Percentiles rank a stretch among this genome's conserved stretches.
Evolutionary conservation across 2,329 filamentous ascomycete genomes (phyloP).

Genomic region (Fusarium napiforme): DNA sequence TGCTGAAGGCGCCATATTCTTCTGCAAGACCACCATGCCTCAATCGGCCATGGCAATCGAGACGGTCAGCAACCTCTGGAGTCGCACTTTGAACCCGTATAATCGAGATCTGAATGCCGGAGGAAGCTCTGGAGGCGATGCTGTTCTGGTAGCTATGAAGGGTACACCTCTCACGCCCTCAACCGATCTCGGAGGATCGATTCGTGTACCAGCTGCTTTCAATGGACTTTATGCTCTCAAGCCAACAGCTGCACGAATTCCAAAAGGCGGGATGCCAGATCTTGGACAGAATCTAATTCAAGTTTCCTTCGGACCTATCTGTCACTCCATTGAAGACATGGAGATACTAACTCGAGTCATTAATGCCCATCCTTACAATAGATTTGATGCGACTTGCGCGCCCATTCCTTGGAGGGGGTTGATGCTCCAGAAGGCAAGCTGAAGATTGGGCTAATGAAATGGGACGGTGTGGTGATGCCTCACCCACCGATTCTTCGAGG

Average conservation of each 20-base stretch:
- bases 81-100: slow-evolving; percentile 68
- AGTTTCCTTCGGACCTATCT: slow-evolving; percentile 55
- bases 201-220: slow-evolving; percentile 44
- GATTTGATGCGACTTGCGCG: neutral
- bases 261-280: slow-evolving; percentile 20
- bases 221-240: slow-evolving; percentile 45
- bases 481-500: slow-evolving; percentile 20
- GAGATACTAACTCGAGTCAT: neutral
- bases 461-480: slow-evolving; percentile 15
- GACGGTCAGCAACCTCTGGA: slow-evolving; percentile 69
- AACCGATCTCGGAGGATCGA: slow-evolving; percentile 50
- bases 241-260: slow-evolving; percentile 32
- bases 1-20: slow-evolving; percentile 67
- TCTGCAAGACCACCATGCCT: slow-evolving; percentile 75
- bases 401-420: slow-evolving; percentile 2
- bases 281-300: slow-evolving; percentile 46
- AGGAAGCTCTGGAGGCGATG: slow-evolving; percentile 68
- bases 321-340: slow-evolving; percentile 11
- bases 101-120: slow-evolving; percentile 68
- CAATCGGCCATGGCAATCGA: slow-evolving; percentile 64
- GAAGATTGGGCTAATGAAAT: slow-evolving; percentile 7
- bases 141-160: slow-evolving; percentile 48
- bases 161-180: slow-evolving; percentile 48
- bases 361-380: neutral
- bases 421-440: neutral